Base-by-base conservation (phyloP, 2,329 filamentous ascomycete species). In the Acrocalymma vagum region DNA sequence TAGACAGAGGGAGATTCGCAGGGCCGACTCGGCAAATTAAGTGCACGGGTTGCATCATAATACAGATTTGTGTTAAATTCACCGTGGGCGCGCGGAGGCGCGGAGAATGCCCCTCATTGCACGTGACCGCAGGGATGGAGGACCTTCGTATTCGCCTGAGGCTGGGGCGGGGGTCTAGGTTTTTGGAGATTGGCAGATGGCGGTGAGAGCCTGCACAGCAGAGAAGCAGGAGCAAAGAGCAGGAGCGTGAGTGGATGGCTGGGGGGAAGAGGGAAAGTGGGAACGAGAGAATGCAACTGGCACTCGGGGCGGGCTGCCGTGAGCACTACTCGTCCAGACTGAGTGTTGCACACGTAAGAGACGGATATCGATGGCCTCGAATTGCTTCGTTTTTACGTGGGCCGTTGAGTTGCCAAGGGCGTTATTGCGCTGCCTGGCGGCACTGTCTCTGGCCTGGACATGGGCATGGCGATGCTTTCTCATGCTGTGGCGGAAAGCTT, bases 51-150 rank as follows among this genome's bases (percentile, higher is more conserved):
- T 6, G 25, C 25, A 27, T 11, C 6, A 11, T 27, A 14, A 27
- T 27, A 14, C 15, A 5, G n/a, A n/a, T n/a, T n/a, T n/a, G 73
- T 55, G 74, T n/a, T 9, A 25, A 70, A 65, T 58, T 31, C 70
- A 62, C 26, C n/a, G 64, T 51, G 58, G 72, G 53, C 74, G 74
- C 53, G 74, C 71, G 65, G 58, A 33, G 70, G 51, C 63, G 68
- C 38, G 59, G 53, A 26, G 63, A 55, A 25, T 65, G 53, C 62
- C 64, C 64, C 64, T 65, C 64, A 58, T 42, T 55, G 37, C 64
- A 67, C 64, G 63, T 67, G 45, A 55, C 37, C 27, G 32, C 34
- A 35, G 47, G 43, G 38, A 48, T 35, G 29, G 5, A n/a, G 35
- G 17, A 30, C 16, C 9, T 31, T 27, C 32, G 32, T 24, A 36